Evolutionary conservation across 2,329 filamentous ascomycete species (phyloP), one percentile per base, ranked within the genome.

Genomic region (Neoscytalidium dimidiatum): DNA sequence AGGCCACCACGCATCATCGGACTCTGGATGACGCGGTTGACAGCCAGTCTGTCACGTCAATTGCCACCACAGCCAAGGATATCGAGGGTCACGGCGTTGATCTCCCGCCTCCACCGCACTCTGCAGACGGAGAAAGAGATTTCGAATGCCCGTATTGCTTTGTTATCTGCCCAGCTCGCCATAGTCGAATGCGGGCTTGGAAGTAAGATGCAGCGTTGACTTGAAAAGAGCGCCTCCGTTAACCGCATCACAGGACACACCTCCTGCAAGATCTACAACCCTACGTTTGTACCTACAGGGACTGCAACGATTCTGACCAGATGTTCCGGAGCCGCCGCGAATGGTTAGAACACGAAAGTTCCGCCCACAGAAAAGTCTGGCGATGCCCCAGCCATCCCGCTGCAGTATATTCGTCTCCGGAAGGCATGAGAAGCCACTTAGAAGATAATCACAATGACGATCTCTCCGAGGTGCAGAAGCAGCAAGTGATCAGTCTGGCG

Each of bases 81-180:
- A 66, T 77, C 5, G 68, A 72, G 3, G 75, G 75, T 0, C 71
- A 69, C 43, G 72, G 73, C 1, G 71, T 78, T 29, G 71, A 75
- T 8, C 58, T 78, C 8, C 75, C 75, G 1, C 69, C 74, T 13
- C 75, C 75, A 21, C 76, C 76, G 2, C 74, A 69, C 64, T 62
- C 66, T 21, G 74, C 74, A 6, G 70, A 70, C 44, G 71, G 72
- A 1, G 73, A 76, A 17, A 73, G 70, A 33, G 76, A 78, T 60
- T 78, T 78, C 35, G 76, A 77, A 46, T 78, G 76, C 53, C 75
- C 76, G 1, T 77, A 75, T 63, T 78, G 76, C 60, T 77, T 71
- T 62, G 72, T 77, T n/a, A 76, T 78, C 21, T 78, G 76, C 52
- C 76, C 76, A 3, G 70, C 74, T n/a, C 67, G 75, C 61, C 77